These are phyloP conservation scores for Chlamydomonas sp. DNA, from an alignment of 139 green algal species.

Conservation along the genomic window DNA sequence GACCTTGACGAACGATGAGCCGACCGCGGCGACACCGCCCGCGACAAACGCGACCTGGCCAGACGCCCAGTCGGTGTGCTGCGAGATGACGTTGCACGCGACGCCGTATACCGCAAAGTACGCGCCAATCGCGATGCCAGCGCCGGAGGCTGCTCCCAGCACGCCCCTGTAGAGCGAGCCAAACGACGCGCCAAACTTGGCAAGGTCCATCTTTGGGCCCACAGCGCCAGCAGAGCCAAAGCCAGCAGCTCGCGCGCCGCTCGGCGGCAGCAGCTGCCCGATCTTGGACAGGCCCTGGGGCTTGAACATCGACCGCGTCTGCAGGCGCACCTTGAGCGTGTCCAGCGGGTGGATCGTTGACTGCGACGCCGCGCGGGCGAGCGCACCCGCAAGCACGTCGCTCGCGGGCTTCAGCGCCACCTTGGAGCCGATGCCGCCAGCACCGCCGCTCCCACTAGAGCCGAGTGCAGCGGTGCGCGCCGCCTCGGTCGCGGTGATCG, in stretches of 20 bases:
- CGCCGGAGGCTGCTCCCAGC: constrained; percentile 75
- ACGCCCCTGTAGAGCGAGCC: constrained; percentile 76
- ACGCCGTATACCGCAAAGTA: constrained; percentile 90
- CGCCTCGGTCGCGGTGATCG: background rate
- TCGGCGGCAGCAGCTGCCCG: constrained; percentile 50
- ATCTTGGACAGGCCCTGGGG: constrained; percentile 49
- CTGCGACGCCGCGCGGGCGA: constrained; percentile 75
- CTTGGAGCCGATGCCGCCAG: constrained; percentile 7
- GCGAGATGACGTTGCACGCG: constrained; percentile 57
- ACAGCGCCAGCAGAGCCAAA: too few relatives aligned
- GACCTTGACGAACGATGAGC: constrained; percentile 73
- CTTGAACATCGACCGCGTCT: constrained; percentile 25
- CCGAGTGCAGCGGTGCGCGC: constrained; percentile 14
- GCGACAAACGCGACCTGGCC: constrained; percentile 64
- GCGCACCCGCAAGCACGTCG: constrained; percentile 76
- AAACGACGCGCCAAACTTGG: constrained; percentile 26
- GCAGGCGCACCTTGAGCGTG: constrained; percentile 83
- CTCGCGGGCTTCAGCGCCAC: constrained; percentile 47
- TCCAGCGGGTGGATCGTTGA: constrained; percentile 88
- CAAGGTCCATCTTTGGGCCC: constrained; percentile 17
- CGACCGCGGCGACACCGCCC: constrained; percentile 64
- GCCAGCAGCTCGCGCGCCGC: constrained; percentile 14
- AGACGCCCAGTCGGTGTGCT: constrained; percentile 33
- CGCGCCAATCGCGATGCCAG: constrained; percentile 87
- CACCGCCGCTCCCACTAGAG: constrained; percentile 10